Conservation (phyloP, 2,329 filamentous ascomycete species). For the Beauveria rudraprayagi region DNA sequence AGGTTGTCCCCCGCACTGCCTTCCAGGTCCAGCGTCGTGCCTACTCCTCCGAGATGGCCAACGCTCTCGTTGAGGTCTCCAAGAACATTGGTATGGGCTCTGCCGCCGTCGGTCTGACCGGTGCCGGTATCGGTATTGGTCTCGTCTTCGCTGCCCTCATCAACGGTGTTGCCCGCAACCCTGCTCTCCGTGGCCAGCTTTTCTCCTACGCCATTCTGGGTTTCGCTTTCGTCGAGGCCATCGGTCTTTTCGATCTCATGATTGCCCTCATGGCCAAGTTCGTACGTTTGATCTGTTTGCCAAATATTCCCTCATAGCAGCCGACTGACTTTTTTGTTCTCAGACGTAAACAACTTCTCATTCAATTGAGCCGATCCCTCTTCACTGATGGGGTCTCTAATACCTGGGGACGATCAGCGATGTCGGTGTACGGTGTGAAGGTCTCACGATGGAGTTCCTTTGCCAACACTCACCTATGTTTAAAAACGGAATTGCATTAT, state of each 20-base stretch:
- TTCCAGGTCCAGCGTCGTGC: constrained; percentile 60
- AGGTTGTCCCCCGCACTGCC: constrained; percentile 57
- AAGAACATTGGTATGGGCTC: constrained; percentile 86
- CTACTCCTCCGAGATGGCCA: constrained; percentile 83
- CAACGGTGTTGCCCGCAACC: constrained; percentile 87
- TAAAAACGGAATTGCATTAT: constrained; percentile 13
- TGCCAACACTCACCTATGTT: constrained; percentile 9
- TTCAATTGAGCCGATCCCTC: constrained; percentile 12
- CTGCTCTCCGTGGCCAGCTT: constrained; percentile 86
- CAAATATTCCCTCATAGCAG: constrained; percentile 5
- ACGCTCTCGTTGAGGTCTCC: constrained; percentile 82
- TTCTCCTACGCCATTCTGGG: constrained; percentile 92
- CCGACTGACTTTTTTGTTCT: background rate
- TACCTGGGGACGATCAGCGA: constrained; percentile 13
- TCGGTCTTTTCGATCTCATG: constrained; percentile 83
- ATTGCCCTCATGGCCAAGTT: constrained; percentile 92
- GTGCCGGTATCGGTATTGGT: constrained; percentile 92
- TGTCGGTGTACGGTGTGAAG: constrained; percentile 8
- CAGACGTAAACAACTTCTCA: constrained; percentile 31
- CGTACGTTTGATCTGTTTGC: constrained; percentile 41
- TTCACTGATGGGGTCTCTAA: constrained; percentile 12
- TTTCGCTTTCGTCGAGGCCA: constrained; percentile 92
- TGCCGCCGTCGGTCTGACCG: constrained; percentile 85
- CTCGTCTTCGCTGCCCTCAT: constrained; percentile 87
- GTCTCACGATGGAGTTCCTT: constrained; percentile 5